Conservation (phyloP, 2,329 filamentous ascomycete species). For the Epicoccum nigrum region DNA sequence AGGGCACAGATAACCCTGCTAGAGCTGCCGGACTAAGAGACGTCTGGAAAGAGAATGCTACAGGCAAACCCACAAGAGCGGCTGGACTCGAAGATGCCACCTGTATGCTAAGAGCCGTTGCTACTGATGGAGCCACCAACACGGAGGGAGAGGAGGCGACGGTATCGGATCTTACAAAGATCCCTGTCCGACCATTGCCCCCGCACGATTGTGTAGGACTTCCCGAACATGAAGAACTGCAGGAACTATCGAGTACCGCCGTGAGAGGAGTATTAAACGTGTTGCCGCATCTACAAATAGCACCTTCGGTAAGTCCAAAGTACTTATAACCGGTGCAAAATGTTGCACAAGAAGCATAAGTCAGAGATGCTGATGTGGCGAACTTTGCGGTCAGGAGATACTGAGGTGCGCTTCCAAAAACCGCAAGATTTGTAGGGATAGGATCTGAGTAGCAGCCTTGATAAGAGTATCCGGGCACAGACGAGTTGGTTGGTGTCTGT, state of each 20-base stretch:
- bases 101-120: too few relatives aligned
- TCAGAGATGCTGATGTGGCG: neutral
- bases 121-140: too few relatives aligned
- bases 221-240: neutral
- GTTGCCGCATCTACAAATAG: constrained; percentile 2
- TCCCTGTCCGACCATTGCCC: neutral
- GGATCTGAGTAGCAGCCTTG: neutral
- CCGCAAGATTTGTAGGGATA: neutral
- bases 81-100: too few relatives aligned
- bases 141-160: too few relatives aligned
- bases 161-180: neutral
- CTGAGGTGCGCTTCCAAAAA: neutral
- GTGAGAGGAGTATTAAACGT: neutral
- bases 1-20: too few relatives aligned
- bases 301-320: neutral
- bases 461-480: neutral
- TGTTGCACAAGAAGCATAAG: neutral
- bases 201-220: neutral
- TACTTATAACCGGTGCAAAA: constrained; percentile 3
- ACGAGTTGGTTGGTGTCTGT: constrained; percentile 1
- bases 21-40: too few relatives aligned
- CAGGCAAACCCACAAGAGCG: too few relatives aligned
- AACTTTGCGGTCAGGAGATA: neutral
- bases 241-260: neutral
- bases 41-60: too few relatives aligned